These are phyloP conservation scores for Priceomyces fermenticarens DNA, from an alignment of 805 yeast genomes.

Conservation along the genomic window DNA sequence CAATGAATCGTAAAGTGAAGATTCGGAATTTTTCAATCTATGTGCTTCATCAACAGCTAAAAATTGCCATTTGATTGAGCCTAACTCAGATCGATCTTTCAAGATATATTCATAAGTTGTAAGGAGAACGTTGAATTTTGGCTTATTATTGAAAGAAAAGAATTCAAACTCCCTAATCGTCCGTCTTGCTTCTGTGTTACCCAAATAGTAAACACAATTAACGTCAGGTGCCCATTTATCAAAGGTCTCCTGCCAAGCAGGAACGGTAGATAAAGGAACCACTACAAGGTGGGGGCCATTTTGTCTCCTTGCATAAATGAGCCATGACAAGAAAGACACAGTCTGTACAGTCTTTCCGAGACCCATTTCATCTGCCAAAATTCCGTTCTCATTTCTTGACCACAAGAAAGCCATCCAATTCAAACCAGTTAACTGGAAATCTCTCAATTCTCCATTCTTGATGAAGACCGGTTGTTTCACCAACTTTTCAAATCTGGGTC, in stretches of 20 bases:
- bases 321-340: constrained; percentile 90
- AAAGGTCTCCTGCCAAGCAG: constrained; percentile 99
- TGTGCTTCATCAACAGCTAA: constrained; percentile 99
- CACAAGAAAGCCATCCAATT: constrained; percentile 99
- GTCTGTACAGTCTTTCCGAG: constrained; percentile 97
- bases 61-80: constrained; percentile 88
- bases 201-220: constrained; percentile 89
- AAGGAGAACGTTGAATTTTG: constrained; percentile 85
- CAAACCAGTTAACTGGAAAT: constrained; percentile 95
- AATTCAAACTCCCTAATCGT: constrained; percentile 84
- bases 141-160: constrained; percentile 60
- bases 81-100: constrained; percentile 80
- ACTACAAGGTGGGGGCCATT: constrained; percentile 97
- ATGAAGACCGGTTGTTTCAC: constrained; percentile 84
- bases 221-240: constrained; percentile 97
- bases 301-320: constrained; percentile 90
- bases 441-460: constrained; percentile 88
- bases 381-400: constrained; percentile 97
- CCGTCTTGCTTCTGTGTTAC: constrained; percentile 82
- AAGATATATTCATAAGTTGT: constrained; percentile 96
- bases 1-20: constrained; percentile 87
- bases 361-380: constrained; percentile 98
- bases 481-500: constrained; percentile 90
- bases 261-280: constrained; percentile 92
- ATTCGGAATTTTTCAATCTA: constrained; percentile 89